Conservation (phyloP, 192 early-diverging fungal genomes). For the Coemansia javaensis region DNA sequence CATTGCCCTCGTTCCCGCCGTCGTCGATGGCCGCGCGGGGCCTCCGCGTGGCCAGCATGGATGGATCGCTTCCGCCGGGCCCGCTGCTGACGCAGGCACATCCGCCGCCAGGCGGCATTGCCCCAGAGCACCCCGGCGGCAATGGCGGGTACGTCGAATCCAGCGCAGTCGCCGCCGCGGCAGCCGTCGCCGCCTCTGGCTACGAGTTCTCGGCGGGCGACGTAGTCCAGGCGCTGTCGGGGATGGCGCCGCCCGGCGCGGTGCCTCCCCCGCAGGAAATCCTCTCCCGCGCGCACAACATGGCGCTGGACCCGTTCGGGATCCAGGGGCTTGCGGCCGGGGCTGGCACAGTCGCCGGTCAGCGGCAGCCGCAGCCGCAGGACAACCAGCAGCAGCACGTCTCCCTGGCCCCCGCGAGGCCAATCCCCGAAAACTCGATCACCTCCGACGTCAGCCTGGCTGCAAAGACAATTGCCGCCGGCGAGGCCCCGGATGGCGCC, state of each 20-base stretch:
- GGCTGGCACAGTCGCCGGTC: neutral
- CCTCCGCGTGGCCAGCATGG: too few relatives aligned
- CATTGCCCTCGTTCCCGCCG: too few relatives aligned
- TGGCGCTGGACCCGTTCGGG: neutral
- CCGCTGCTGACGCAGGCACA: neutral
- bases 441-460: too few relatives aligned
- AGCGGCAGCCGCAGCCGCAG: neutral
- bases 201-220: constrained; percentile 8
- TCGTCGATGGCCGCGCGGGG: too few relatives aligned
- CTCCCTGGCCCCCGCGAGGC: too few relatives aligned
- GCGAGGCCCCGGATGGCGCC: too few relatives aligned
- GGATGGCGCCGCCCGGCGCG: constrained; percentile 3
- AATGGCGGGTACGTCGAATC: neutral
- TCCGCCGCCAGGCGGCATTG: neutral
- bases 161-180: constrained; percentile 7
- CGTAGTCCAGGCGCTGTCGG: constrained; percentile 8
- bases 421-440: too few relatives aligned
- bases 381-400: too few relatives aligned
- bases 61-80: too few relatives aligned
- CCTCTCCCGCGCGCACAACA: constrained; percentile 4
- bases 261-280: constrained; percentile 10
- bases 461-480: too few relatives aligned
- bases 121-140: neutral
- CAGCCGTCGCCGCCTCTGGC: constrained; percentile 3
- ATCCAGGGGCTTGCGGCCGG: neutral